Evolutionary conservation across 83 land plant species (phyloP).

Genomic region (Picea engelmannii): DNA sequence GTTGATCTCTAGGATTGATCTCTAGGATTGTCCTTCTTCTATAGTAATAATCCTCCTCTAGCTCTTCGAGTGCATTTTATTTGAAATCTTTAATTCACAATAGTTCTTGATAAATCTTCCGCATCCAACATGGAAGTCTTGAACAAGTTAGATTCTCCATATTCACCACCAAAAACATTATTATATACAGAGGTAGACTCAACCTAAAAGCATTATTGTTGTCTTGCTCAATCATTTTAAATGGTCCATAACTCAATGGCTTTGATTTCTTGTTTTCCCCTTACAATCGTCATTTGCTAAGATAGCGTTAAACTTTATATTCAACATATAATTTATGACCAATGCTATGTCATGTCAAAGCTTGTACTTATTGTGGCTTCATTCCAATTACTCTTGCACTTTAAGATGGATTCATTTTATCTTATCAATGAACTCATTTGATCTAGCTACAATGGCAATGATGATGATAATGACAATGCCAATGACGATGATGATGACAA

Average conservation of each 20-base stretch:
- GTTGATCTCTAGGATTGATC: no score
- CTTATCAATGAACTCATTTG: no score
- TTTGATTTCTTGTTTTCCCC: not conserved
- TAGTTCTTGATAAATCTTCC: not conserved
- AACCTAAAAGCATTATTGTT: not conserved
- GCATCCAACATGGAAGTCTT: not conserved
- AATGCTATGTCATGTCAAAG: not conserved
- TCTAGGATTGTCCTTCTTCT: no score
- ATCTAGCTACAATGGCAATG: no score
- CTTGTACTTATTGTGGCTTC: not conserved
- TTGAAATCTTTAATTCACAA: no score
- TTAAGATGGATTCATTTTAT: no score
- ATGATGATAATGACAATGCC: no score
- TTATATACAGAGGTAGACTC: not conserved
- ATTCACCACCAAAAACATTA: not conserved
- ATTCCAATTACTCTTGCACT: not conserved
- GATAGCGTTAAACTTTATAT: not conserved
- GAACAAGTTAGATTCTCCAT: not conserved
- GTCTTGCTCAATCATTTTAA: not conserved
- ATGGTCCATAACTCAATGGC: not conserved
- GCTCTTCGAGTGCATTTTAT: no score
- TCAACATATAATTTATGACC: not conserved
- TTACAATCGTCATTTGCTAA: not conserved
- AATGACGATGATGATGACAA: no score
- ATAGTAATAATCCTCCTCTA: no score